Base-by-base conservation (phyloP, 192 early-diverging fungal species). In the Linnemannia hyalina region DNA sequence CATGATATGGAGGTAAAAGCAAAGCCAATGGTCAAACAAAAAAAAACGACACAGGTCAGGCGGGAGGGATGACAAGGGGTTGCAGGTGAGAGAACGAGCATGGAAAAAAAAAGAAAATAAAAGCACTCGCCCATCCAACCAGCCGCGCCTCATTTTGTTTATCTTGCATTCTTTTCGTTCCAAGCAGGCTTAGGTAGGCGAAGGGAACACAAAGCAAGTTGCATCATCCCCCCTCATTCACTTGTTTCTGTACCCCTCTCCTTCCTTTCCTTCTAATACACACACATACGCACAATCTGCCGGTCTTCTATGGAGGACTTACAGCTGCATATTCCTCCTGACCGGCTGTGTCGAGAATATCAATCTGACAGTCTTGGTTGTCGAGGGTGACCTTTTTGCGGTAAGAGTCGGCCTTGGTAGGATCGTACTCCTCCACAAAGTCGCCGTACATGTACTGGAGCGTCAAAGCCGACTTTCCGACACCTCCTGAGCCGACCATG, bases 361-460 rank as follows among this genome's bases (percentile, higher is more conserved):
- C 97, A 79, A 97, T 95, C 72, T 96, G 94, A 80, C 95, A 96
- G 72, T 97, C 96, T 38, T 92, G 91, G 29, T 87, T 88, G 80
- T 97, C 96, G 54, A 89, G 94, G 32, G 88, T 80, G 49, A 95
- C 91, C 88, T 97, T 97, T 87, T 97, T 97, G 44, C 95, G 91
- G 89, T 97, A 97, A 42, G 93, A 95, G 85, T 97, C 97, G 68
- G 96, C 97, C 82, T 97, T 97, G 54, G 97, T 97, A 36, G 97
- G 97, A 83, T 97, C 97, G 89, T 97, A 97, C 83, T 97, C 96
- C 89, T 97, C 96, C 72, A 96, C 95, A 90, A 97, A 97, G 90
- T 97, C 96, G 74, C 97, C 96, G 74, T 97, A 97, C 96, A 96
- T 95, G 91, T 95, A 97, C 88, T 97, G 95, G 40, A 97, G 90